phyloP scores from a whole-genome alignment of 2,329 filamentous ascomycete species.

The Amauroascus niger region DNA sequence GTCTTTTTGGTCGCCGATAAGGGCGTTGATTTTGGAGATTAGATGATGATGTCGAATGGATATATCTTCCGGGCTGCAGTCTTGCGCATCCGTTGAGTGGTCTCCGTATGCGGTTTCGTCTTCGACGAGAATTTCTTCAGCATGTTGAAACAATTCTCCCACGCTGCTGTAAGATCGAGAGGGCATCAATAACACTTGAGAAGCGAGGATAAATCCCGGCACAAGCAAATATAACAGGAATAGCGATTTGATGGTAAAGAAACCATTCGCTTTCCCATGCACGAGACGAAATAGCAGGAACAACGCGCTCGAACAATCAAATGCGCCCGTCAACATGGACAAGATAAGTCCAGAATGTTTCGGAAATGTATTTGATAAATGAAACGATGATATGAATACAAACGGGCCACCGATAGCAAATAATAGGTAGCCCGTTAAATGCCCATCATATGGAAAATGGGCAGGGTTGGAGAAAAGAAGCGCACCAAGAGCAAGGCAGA shows the following conservation, averaged over 20 bases:
- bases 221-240: constrained; percentile 64
- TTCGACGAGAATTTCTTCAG: constrained; percentile 46
- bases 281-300: constrained; percentile 18
- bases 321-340: constrained; percentile 68
- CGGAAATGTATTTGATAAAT: constrained; percentile 76
- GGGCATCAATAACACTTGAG: constrained; percentile 64
- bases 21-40: constrained; percentile 40
- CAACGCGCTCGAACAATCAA: constrained; percentile 66
- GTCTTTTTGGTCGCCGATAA: constrained; percentile 48
- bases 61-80: background rate
- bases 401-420: constrained; percentile 71
- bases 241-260: constrained; percentile 51
- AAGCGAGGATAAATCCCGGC: constrained; percentile 54
- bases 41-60: constrained; percentile 21
- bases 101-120: constrained; percentile 40
- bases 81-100: background rate
- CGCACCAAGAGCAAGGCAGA: constrained; percentile 60
- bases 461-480: constrained; percentile 60
- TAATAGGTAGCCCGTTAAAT: constrained; percentile 63
- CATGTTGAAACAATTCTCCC: constrained; percentile 68
- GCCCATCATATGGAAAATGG: constrained; percentile 60
- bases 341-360: constrained; percentile 67
- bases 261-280: constrained; percentile 30
- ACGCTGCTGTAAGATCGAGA: constrained; percentile 71
- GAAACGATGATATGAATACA: constrained; percentile 73